Evolutionary conservation across 192 early-diverging fungal genomes (phyloP).

Genomic region (Coemansia asiatica): DNA sequence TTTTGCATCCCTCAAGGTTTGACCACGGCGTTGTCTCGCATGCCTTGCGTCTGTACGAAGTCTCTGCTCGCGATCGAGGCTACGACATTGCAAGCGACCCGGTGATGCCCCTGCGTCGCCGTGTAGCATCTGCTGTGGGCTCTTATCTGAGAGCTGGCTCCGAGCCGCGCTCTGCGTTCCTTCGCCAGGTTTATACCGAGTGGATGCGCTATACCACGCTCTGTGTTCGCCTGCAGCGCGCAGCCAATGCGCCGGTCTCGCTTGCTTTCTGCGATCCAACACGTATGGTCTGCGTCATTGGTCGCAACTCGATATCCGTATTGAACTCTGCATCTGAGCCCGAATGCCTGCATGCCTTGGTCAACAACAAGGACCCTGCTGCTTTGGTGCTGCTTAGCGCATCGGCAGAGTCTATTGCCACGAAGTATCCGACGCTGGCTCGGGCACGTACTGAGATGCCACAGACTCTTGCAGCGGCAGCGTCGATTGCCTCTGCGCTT

Average conservation of each 20-base stretch:
- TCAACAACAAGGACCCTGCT: slow-evolving; percentile 18
- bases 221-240: slow-evolving; percentile 47
- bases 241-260: slow-evolving; percentile 26
- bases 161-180: not conserved
- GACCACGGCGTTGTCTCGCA: slow-evolving; percentile 39
- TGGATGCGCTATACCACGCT: slow-evolving; percentile 56
- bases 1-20: slow-evolving; percentile 30
- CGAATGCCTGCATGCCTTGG: slow-evolving; percentile 43
- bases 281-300: slow-evolving; percentile 33
- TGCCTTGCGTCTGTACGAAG: slow-evolving; percentile 14
- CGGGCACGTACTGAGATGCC: slow-evolving; percentile 28
- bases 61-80: not conserved
- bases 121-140: slow-evolving; percentile 32
- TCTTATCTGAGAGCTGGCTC: slow-evolving; percentile 31
- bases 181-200: slow-evolving; percentile 37
- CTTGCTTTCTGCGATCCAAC: slow-evolving; percentile 35
- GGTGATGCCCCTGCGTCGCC: slow-evolving; percentile 23
- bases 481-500: slow-evolving; percentile 20
- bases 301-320: slow-evolving; percentile 16
- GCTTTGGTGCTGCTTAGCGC: slow-evolving; percentile 34
- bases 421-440: slow-evolving; percentile 28
- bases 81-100: too few relatives aligned
- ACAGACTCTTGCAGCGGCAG: slow-evolving; percentile 24
- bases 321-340: slow-evolving; percentile 30
- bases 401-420: slow-evolving; percentile 10